These are phyloP conservation scores for Pleodorina starrii DNA, from an alignment of 139 green algal species.

Conservation along the genomic window DNA sequence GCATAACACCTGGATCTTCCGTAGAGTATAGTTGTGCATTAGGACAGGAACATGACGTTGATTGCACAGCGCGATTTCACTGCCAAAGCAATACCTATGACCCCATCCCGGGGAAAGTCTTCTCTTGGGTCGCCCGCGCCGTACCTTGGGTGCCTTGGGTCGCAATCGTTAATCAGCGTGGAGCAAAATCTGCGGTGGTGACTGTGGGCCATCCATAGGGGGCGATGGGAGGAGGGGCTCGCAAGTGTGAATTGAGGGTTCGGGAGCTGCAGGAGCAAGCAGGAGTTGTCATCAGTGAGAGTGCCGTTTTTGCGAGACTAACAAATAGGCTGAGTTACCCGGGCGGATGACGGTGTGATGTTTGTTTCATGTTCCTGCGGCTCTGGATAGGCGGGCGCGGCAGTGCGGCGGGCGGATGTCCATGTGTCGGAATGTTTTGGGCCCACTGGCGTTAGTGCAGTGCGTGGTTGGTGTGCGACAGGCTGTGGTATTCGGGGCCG, in stretches of 20 bases:
- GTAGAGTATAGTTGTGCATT: no score
- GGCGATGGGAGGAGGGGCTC: background rate
- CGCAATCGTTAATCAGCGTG: background rate
- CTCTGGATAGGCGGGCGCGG: background rate
- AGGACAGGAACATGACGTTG: constrained; percentile 20
- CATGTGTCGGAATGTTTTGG: no score
- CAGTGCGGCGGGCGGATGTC: background rate
- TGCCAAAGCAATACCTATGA: constrained; percentile 15
- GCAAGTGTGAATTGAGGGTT: background rate
- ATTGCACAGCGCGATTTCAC: constrained; percentile 1
- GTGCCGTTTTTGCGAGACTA: background rate
- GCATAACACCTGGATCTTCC: no score
- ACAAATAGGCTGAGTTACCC: background rate
- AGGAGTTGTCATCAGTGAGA: constrained; percentile 17
- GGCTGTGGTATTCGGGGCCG: no score
- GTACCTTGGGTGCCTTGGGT: background rate
- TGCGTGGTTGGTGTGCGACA: no score
- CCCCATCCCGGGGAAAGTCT: background rate
- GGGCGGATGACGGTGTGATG: background rate
- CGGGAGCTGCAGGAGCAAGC: background rate
- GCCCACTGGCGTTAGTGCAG: no score
- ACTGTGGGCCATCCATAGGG: background rate
- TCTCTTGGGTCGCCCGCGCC: background rate
- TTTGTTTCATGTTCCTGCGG: background rate
- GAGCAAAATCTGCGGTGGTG: constrained; percentile 33